These are phyloP conservation scores for Lactarius pseudohatsudake DNA, from an alignment of 768 basidiomycete genomes.

Conservation along the genomic window DNA sequence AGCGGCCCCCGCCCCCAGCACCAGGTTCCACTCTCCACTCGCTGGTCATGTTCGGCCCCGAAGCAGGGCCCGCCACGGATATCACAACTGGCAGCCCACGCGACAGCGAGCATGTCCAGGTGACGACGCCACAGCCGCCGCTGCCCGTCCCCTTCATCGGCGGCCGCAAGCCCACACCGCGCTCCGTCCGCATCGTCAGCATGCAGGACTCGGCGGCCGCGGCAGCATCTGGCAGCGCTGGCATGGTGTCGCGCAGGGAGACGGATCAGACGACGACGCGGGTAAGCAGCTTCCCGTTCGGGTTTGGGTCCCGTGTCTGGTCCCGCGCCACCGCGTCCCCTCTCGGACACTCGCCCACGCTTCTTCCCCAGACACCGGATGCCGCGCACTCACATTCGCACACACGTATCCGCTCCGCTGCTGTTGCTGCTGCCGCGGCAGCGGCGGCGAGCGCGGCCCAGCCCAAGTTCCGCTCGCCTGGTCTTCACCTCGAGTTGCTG, in stretches of 20 bases:
- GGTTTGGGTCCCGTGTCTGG: constrained; percentile 43
- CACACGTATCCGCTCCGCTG: neutral
- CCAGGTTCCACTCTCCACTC: constrained; percentile 71
- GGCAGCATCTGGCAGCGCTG: neutral
- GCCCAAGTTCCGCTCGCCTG: constrained; percentile 66
- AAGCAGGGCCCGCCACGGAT: neutral
- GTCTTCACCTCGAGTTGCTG: constrained; percentile 67
- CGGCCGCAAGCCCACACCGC: constrained; percentile 77
- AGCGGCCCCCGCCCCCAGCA: constrained; percentile 70
- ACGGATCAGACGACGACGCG: constrained; percentile 53
- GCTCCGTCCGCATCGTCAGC: constrained; percentile 79
- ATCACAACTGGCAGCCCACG: constrained; percentile 29
- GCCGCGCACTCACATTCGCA: constrained; percentile 24
- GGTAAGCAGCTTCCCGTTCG: constrained; percentile 40
- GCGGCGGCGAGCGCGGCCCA: constrained; percentile 33
- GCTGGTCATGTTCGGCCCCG: constrained; percentile 36
- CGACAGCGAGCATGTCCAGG: neutral
- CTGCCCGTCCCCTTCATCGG: constrained; percentile 40
- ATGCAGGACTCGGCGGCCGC: constrained; percentile 44
- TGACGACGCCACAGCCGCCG: constrained; percentile 29
- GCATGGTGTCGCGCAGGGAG: constrained; percentile 36
- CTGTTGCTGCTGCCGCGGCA: constrained; percentile 7
- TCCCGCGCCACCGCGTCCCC: constrained; percentile 53
- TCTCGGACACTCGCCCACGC: constrained; percentile 41
- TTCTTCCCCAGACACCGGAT: constrained; percentile 40